Evolutionary conservation across 2,329 filamentous ascomycete genomes (phyloP), one percentile per base, ranked within the genome.

Genomic region (Phaeomoniella chlamydospora): DNA sequence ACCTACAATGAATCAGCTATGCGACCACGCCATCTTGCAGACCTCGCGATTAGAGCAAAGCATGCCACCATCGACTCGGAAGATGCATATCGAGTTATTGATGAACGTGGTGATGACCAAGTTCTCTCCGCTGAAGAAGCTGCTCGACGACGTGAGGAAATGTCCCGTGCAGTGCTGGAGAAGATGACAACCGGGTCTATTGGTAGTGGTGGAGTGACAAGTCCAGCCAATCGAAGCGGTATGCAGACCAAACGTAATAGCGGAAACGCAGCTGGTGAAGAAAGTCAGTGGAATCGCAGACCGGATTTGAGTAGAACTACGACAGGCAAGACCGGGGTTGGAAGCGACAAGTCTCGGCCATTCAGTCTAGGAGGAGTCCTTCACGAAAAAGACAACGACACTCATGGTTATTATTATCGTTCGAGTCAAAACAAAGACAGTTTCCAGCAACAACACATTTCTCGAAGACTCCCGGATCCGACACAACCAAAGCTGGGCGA

Each of bases 81-180:
- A 6, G 22, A 26, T n/a, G 22, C 22, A 26, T 9, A 26, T 26
- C 22, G 47, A 9, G 46, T 52, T 13, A 43, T 52, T 15, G 45
- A 51, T 38, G 39, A 32, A 15, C 39, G 41, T 13, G 49, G 49
- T 11, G 15, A 41, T 3, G 38, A 38, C 10, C 49, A 41, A 12
- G 26, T 45, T 30, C 41, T 52, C 29, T 43, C 37, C 2, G 38
- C 39, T 1, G 43, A 35, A 5, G 46, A 50, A 37, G 46, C 48
- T 31, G 34, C 32, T 4, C 39, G 46, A 33, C 45, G 48, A 2
- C 37, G 43, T 4, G 15, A 41, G 4, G 37, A 43, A 17, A 36
- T 52, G 4, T 46, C 47, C 18, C 41, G 45, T 9, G 49, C 49
- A 2, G 49, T 51, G 6, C 39, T 44, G 26, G 45, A 48, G 13